These are phyloP conservation scores for Lepidopterella palustris DNA, from an alignment of 495 filamentous ascomycete species.

Conservation along the genomic window DNA sequence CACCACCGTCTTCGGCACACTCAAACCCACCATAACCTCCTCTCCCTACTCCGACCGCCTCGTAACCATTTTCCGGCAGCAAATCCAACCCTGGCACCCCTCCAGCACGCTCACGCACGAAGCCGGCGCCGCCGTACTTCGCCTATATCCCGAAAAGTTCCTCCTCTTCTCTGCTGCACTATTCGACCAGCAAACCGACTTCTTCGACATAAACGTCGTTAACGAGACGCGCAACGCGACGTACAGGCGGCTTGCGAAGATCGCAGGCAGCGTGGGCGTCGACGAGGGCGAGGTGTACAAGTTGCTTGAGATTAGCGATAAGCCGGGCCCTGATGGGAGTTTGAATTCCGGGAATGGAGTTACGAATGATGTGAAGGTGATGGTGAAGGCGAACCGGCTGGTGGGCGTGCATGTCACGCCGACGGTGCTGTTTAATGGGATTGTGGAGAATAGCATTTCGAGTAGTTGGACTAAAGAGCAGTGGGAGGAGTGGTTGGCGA, in stretches of 20 bases:
- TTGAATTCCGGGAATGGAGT: conserved; percentile 72
- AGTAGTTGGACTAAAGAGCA: conserved; percentile 70
- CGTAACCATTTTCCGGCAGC: conserved; percentile 76
- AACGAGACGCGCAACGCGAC: conserved; percentile 77
- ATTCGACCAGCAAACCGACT: conserved; percentile 63
- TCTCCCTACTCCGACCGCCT: conserved; percentile 49
- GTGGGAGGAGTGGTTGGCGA: conserved; percentile 79
- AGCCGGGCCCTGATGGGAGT: conserved; percentile 53
- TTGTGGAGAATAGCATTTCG: conserved; percentile 69
- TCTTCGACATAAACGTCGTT: conserved; percentile 76
- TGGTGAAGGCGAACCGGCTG: conserved; percentile 70
- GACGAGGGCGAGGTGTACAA: conserved; percentile 57
- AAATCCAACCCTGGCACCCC: conserved; percentile 95
- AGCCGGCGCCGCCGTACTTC: conserved; percentile 71
- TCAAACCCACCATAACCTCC: conserved; percentile 49
- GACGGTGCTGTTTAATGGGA: conserved; percentile 75
- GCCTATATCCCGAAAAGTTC: conserved; percentile 60
- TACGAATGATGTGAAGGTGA: conserved; percentile 76
- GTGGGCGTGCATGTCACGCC: conserved; percentile 83
- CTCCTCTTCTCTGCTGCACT: conserved; percentile 68
- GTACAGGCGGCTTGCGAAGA: conserved; percentile 66
- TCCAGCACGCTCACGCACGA: conserved; percentile 83
- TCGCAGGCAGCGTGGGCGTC: conserved; percentile 62
- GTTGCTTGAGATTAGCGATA: conserved; percentile 57
- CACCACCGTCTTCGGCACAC: conserved; percentile 54